A percentile compares a stretch with the other conserved stretches of the same genome.
These are phyloP conservation scores for Akebia trifoliata DNA, from an alignment of 164 flowering plant species.

Conservation along the genomic window DNA sequence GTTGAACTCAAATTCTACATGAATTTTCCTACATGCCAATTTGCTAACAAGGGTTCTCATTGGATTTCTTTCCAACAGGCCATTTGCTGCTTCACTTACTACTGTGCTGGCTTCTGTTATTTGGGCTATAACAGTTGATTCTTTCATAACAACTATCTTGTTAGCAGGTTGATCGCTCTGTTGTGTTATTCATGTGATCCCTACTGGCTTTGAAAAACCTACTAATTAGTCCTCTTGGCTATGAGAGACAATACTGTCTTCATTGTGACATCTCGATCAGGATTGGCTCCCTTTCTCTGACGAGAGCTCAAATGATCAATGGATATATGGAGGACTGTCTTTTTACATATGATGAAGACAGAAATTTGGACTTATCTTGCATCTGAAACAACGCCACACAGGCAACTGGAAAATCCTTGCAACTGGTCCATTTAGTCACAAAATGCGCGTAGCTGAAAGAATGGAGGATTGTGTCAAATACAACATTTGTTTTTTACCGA, in stretches of 20 bases:
- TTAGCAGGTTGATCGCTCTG: constrained; percentile 42
- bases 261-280: constrained; percentile 32
- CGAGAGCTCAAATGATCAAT: constrained; percentile 58
- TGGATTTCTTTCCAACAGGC: too few species aligned
- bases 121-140: not conserved
- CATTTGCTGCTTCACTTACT: too few species aligned
- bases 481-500: too few species aligned
- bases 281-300: constrained; percentile 52
- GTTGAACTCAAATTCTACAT: too few species aligned
- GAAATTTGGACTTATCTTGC: constrained; percentile 53
- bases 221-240: constrained; percentile 38
- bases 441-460: too few species aligned
- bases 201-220: constrained; percentile 48
- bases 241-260: constrained; percentile 39
- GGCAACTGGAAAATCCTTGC: too few species aligned
- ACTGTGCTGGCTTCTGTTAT: not conserved
- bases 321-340: constrained; percentile 33
- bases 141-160: constrained; percentile 33
- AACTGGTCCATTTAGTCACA: too few species aligned
- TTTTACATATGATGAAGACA: constrained; percentile 75
- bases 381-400: too few species aligned
- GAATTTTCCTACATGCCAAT: too few species aligned
- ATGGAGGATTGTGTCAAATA: too few species aligned
- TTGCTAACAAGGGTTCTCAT: too few species aligned
- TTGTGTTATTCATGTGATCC: constrained; percentile 53